A percentile compares a stretch with the other conserved stretches of the same genome.
phyloP scores from a whole-genome alignment of 78 protist species.

The Planoprotostelium fungivorum region DNA sequence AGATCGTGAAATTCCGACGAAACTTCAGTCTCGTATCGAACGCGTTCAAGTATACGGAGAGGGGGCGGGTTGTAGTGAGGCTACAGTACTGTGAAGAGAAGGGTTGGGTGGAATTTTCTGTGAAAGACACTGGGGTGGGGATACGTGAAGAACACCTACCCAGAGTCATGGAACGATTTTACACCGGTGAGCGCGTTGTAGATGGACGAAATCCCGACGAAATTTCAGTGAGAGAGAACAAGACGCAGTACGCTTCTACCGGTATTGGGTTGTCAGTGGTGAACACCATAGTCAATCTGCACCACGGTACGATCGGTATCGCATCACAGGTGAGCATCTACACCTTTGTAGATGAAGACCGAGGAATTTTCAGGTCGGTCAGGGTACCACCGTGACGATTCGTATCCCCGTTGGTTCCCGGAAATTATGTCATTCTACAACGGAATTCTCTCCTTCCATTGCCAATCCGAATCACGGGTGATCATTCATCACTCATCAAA shows the following conservation, averaged over 20 bases:
- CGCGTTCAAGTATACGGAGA: neutral
- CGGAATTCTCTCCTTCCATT: no score
- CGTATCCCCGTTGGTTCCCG: no score
- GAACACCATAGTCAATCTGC: neutral
- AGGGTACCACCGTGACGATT: no score
- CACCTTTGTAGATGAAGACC: no score
- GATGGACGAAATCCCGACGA: no score
- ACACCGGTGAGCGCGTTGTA: neutral
- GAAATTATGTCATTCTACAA: no score
- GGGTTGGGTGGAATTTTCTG: neutral
- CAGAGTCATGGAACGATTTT: neutral
- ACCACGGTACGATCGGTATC: neutral
- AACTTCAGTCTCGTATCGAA: neutral
- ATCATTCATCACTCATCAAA: no score
- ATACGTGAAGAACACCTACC: neutral
- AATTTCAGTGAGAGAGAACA: neutral
- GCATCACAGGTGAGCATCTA: neutral
- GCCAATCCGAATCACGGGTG: no score
- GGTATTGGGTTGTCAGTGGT: neutral
- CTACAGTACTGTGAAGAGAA: neutral
- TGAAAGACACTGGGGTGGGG: neutral
- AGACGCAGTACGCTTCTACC: neutral
- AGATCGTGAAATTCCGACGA: neutral
- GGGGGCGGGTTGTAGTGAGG: neutral
- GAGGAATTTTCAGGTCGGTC: no score